Percentiles rank a stretch among this genome's conserved stretches.
Conservation (phyloP, 2,329 filamentous ascomycete species). For the Trichoderma hamatum region DNA sequence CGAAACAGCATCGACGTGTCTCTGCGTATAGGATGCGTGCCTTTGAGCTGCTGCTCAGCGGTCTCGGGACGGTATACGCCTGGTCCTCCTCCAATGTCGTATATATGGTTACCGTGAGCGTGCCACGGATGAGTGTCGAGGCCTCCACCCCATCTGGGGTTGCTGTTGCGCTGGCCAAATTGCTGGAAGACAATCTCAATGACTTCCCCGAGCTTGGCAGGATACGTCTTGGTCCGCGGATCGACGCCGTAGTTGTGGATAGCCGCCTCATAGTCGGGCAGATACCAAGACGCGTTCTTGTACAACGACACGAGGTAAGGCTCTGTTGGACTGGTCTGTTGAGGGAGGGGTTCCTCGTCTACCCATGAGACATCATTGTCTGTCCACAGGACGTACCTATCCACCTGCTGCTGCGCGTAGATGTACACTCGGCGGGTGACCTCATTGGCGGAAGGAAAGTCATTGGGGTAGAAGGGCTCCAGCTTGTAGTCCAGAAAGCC, state of each 20-base stretch:
- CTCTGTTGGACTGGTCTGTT: conserved; percentile 10
- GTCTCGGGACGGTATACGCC: conserved; percentile 24
- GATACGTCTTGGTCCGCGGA: conserved; percentile 52
- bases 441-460: conserved; percentile 45
- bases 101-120: conserved; percentile 28
- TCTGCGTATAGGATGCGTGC: conserved; percentile 40
- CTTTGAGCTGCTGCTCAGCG: conserved; percentile 18
- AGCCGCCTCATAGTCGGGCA: conserved; percentile 56
- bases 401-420: conserved; percentile 32
- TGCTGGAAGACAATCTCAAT: conserved; percentile 56
- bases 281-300: conserved; percentile 17
- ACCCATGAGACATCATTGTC: conserved; percentile 28
- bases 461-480: conserved; percentile 35
- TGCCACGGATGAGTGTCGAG: conserved; percentile 30
- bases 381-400: conserved; percentile 27
- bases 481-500: conserved; percentile 54
- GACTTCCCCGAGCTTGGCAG: conserved; percentile 59
- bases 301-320: conserved; percentile 30
- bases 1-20: conserved; percentile 60
- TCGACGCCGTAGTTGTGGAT: conserved; percentile 57
- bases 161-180: conserved; percentile 37
- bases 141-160: conserved; percentile 29
- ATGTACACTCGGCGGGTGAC: conserved; percentile 54
- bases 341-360: conserved; percentile 9
- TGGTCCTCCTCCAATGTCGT: conserved; percentile 28